Base-by-base conservation (phyloP, 148 eudicot genomes). In the Camellia lanceoleosa region DNA sequence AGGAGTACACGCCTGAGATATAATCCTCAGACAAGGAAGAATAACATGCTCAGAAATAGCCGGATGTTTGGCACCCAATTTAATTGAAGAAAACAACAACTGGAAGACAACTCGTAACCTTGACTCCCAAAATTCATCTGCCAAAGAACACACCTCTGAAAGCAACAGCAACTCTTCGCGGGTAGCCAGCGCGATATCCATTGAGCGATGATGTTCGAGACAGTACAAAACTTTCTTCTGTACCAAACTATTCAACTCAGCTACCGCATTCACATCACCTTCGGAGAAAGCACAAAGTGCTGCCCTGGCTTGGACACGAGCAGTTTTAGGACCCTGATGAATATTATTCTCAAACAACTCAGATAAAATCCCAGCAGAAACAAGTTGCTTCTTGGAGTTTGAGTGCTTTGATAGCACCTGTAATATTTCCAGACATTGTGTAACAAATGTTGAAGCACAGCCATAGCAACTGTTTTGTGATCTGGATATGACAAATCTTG, bases 191-290 rank as follows among this genome's bases (percentile, higher is more conserved):
- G 99, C 92, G 73, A 97, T 92, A 79, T 97, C 99, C 95, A 97
- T 92, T 65, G 99, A 97, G 18, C 99, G 95, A 86, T 97, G 99
- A 83, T 97, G 99, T 85, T 97, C 99, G 87, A 94, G 95, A 83
- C 95, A 94, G 76, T 97, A 97, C 81, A 91, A 73, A 41, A 97
- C 99, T 82, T 97, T 97, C 84, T 89, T 97, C 89, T 94, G 97
- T 76, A 94, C 91, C 80, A 97, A 77, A 84, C 86, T 87, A 87
- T 97, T 97, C 85, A 97, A 85, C 84, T 92, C 95, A n/a, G 85
- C 81, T 79, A 97, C 99, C 52, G 99, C 99, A 85, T 88, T 85
- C 77, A 73, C 72, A 74, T 97, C 99, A 76, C 93, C 98, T 88
- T 97, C 99, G 43, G 99, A 97, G 83, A 97, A 97, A 64, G 98